Evolutionary conservation across 2,329 filamentous ascomycete genomes (phyloP).

Genomic region (Penicillium sp.): DNA sequence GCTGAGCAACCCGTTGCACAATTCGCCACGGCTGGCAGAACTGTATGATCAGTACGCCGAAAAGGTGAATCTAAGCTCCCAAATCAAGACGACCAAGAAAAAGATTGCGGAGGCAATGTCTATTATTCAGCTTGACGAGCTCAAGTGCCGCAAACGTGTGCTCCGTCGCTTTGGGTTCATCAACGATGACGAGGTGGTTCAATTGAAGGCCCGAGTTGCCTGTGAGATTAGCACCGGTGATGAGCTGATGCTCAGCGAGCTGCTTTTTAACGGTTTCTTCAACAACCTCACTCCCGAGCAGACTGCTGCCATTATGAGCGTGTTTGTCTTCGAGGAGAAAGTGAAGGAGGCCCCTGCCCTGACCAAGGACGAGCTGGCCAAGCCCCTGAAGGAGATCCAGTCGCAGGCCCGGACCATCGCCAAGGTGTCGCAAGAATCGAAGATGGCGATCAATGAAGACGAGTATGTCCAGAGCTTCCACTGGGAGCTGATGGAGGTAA

Average conservation of each 20-base stretch:
- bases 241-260: constrained; percentile 85
- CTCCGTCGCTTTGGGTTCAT: constrained; percentile 92
- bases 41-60: constrained; percentile 82
- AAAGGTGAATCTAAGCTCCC: constrained; percentile 71
- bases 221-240: constrained; percentile 98
- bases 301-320: constrained; percentile 79
- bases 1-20: constrained; percentile 84
- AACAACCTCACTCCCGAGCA: constrained; percentile 89
- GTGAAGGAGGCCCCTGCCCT: constrained; percentile 68
- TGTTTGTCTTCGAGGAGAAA: constrained; percentile 98
- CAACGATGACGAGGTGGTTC: constrained; percentile 90
- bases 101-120: constrained; percentile 79
- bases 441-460: constrained; percentile 89
- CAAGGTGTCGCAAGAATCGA: constrained; percentile 92
- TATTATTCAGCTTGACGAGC: constrained; percentile 89
- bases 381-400: constrained; percentile 82
- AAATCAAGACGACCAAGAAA: constrained; percentile 87
- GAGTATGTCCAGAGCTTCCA: constrained; percentile 89
- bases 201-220: constrained; percentile 93
- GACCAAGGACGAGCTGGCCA: constrained; percentile 73
- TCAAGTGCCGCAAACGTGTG: constrained; percentile 94
- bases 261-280: constrained; percentile 97
- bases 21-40: constrained; percentile 76
- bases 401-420: constrained; percentile 82
- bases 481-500: constrained; percentile 95